A percentile compares a stretch with the other conserved stretches of the same genome.
These are phyloP conservation scores for Tetrahymena borealis DNA, from an alignment of 73 alveolate genomes.

Conservation along the genomic window DNA sequence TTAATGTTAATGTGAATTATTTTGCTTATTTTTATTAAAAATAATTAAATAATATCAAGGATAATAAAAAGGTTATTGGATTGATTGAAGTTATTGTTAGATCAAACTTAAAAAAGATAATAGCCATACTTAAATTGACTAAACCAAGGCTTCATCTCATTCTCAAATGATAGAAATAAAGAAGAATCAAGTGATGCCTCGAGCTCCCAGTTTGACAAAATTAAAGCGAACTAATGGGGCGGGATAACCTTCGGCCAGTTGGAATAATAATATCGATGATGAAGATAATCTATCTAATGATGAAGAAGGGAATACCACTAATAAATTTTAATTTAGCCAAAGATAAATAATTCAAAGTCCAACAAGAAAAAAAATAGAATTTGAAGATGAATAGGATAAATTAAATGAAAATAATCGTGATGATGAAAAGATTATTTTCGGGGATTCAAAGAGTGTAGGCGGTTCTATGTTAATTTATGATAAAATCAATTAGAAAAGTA, in stretches of 20 bases:
- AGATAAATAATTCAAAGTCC: background rate
- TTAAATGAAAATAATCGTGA: background rate
- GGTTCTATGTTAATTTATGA: background rate
- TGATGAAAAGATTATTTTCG: background rate
- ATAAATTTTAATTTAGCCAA: background rate
- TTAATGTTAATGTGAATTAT: no score
- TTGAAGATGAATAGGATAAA: background rate
- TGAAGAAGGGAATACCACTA: background rate
- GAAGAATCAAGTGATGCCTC: no score
- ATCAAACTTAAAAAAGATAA: no score
- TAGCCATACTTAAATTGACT: no score
- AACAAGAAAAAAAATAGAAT: background rate
- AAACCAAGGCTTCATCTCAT: no score
- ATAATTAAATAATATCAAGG: no score
- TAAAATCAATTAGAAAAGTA: background rate
- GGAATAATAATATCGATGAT: background rate
- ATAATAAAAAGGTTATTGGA: no score
- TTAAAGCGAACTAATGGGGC: background rate
- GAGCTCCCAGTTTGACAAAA: background rate
- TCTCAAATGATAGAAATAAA: no score
- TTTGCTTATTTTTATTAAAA: no score
- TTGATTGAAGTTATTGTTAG: no score
- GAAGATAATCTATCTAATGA: background rate
- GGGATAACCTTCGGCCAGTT: no score
- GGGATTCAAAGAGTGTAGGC: background rate